Percentiles rank a stretch among this genome's conserved stretches.
Evolutionary conservation across 306 rosid genomes (phyloP).

Genomic region (Gastrolobium bilobum): DNA sequence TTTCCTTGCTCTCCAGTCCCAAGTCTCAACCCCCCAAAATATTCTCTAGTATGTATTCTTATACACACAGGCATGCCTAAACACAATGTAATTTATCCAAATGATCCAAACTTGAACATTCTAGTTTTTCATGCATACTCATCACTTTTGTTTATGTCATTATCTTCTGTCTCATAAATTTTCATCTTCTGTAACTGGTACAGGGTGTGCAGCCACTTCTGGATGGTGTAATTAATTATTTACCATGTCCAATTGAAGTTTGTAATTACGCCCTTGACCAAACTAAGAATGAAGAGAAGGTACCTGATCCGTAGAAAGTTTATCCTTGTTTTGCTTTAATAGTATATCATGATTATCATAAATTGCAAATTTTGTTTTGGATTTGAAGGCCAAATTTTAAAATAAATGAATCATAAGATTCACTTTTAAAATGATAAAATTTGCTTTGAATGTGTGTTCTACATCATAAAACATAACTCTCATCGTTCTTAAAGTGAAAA

Average conservation of each 20-base stretch:
- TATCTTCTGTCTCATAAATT: slow-evolving; percentile 31
- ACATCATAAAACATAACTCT: not conserved
- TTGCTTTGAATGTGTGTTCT: slow-evolving; percentile 23
- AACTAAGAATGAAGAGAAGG: slow-evolving; percentile 90
- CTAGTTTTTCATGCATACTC: slow-evolving; percentile 24
- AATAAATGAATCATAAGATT: slow-evolving; percentile 21
- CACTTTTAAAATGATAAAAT: slow-evolving; percentile 31
- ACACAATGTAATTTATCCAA: slow-evolving; percentile 13
- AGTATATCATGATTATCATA: slow-evolving; percentile 13
- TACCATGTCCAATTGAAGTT: slow-evolving; percentile 97
- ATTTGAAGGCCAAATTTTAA: slow-evolving; percentile 3
- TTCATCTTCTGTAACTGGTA: slow-evolving; percentile 52
- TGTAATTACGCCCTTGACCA: slow-evolving; percentile 91
- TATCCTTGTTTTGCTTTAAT: slow-evolving; percentile 36
- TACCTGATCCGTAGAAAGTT: slow-evolving; percentile 48
- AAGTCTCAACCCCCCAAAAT: not conserved
- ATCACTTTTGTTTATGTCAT: slow-evolving; percentile 14
- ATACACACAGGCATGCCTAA: not conserved
- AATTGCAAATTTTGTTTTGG: slow-evolving; percentile 25
- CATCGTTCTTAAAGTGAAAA: slow-evolving; percentile 27
- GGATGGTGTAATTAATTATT: slow-evolving; percentile 85
- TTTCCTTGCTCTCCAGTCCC: slow-evolving; percentile 21
- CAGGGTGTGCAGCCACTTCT: slow-evolving; percentile 99
- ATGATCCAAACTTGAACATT: slow-evolving; percentile 30
- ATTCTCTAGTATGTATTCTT: slow-evolving; percentile 22